These are phyloP conservation scores for Aspergillus aculeatus DNA, from an alignment of 2,329 filamentous ascomycete genomes.

Conservation along the genomic window DNA sequence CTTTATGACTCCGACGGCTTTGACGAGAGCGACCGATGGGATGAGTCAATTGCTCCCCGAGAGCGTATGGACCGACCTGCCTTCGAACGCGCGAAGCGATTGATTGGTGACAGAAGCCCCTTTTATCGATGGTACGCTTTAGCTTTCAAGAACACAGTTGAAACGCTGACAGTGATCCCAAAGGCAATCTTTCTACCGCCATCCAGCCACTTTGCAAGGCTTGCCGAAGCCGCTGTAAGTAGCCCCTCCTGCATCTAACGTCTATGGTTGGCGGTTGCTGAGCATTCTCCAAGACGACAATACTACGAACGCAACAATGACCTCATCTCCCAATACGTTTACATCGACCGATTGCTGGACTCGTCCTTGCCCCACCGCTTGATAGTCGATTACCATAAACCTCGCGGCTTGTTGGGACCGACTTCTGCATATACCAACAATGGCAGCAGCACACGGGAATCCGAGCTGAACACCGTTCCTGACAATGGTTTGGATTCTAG, in stretches of 20 bases:
- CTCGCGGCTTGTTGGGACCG: background rate
- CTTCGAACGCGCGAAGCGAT: slow-evolving; percentile 24
- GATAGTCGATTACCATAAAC: slow-evolving; percentile 74
- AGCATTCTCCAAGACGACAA: slow-evolving; percentile 53
- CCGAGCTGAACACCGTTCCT: slow-evolving; percentile 39
- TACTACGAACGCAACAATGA: slow-evolving; percentile 91
- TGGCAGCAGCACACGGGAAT: slow-evolving; percentile 41
- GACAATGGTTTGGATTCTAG: slow-evolving; percentile 32
- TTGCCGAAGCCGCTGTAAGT: slow-evolving; percentile 70
- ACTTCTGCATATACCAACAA: background rate
- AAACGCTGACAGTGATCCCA: background rate
- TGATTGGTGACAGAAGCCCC: slow-evolving; percentile 87
- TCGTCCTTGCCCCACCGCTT: slow-evolving; percentile 89
- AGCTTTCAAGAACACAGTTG: background rate
- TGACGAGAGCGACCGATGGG: slow-evolving; percentile 12
- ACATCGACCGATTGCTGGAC: slow-evolving; percentile 86
- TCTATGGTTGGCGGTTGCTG: background rate
- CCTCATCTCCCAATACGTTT: slow-evolving; percentile 86
- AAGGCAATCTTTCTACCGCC: slow-evolving; percentile 78
- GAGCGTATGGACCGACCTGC: slow-evolving; percentile 33
- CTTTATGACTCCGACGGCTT: slow-evolving; percentile 18
- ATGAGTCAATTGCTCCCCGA: slow-evolving; percentile 12
- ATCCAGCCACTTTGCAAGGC: slow-evolving; percentile 67
- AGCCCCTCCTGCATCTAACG: background rate
- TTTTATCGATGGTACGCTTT: slow-evolving; percentile 68